Evolutionary conservation across 495 filamentous ascomycete genomes (phyloP).

Genomic region (Aspergillus asperescens): DNA sequence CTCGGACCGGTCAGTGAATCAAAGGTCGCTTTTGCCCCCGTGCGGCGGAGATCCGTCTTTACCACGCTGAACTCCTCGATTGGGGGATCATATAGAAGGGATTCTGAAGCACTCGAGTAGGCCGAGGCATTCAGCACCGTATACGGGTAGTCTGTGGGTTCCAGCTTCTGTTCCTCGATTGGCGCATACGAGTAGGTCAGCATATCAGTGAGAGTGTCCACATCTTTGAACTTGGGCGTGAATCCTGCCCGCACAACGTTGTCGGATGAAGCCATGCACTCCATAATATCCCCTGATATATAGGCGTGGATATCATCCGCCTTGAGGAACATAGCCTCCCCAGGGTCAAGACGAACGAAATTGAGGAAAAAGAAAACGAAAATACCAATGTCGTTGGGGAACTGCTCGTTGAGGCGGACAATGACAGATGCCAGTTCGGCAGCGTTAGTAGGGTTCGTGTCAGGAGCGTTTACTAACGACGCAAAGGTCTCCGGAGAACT

Average conservation of each 20-base stretch:
- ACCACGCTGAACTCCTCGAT: constrained; percentile 96
- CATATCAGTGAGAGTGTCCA: constrained; percentile 83
- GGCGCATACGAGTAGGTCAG: constrained; percentile 92
- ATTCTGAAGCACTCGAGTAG: constrained; percentile 66
- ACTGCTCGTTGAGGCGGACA: constrained; percentile 66
- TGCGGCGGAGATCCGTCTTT: constrained; percentile 64
- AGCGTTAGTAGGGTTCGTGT: constrained; percentile 36
- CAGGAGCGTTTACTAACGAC: constrained; percentile 30
- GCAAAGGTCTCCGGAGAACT: constrained; percentile 39
- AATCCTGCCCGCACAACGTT: constrained; percentile 97
- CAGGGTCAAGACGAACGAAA: constrained; percentile 71
- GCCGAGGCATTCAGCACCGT: constrained; percentile 70
- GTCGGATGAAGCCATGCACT: constrained; percentile 97
- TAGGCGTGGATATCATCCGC: constrained; percentile 98
- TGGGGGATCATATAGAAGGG: constrained; percentile 82
- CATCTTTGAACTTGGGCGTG: constrained; percentile 97
- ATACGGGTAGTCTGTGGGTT: constrained; percentile 76
- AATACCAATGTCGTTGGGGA: constrained; percentile 69
- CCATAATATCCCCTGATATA: constrained; percentile 91
- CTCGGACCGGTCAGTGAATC: constrained; percentile 83
- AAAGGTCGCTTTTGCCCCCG: constrained; percentile 76
- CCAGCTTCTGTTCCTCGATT: constrained; percentile 89
- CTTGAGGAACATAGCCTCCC: constrained; percentile 92
- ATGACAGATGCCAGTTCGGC: constrained; percentile 70
- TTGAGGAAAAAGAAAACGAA: constrained; percentile 81